Evolutionary conservation across 176 grass and related monocot genomes (phyloP), one percentile per base, ranked within the genome.

Genomic region (Avena sativa): DNA sequence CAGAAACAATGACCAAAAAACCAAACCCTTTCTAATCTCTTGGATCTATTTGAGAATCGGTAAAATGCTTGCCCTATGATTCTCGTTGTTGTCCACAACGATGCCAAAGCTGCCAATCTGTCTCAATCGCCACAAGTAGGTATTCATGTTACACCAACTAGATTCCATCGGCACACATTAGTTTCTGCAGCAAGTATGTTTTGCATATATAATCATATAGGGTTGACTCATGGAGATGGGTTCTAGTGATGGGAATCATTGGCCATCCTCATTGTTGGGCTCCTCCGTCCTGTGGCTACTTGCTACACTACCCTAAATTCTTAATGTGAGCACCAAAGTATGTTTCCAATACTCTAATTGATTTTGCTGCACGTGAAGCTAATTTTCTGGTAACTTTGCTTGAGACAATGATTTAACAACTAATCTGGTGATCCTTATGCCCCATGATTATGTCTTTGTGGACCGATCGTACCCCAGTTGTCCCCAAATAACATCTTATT

Each of bases 201-300:
- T 43, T 40, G 38, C 68, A 71, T 46, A 44, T 46, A n/a, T 71
- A 71, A 71, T 71, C 36, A 71, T 71, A 71, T 71, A 79, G 65
- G 34, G 14, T 65, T 78, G 5, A 85, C 58, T 55, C 4, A 48
- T 47, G 40, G 19, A 43, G 14, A 68, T 67, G 61, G 51, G 73
- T 49, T 84, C 9, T 32, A 50, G 59, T 63, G 59, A 46, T 80
- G 69, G 69, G 38, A 61, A 71, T 49, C 44, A 30, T 65, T 13
- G 3, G 1, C 56, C 50, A 86, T 78, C 32, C 49, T 78, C 9
- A 79, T 79, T 69, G n/a, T 69, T 86, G 6, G 66, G n/a, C 6
- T 15, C 20, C 14, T 47, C 5, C 15, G 6, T 74, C 40, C 59
- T 28, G 16, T 49, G 7, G 36, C 40, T 48, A 62, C 21, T 50